Evolutionary conservation across 1,284 basidiomycete genomes (phyloP), one percentile per base, ranked within the genome.

Genomic region (Ganoderma sp.): DNA sequence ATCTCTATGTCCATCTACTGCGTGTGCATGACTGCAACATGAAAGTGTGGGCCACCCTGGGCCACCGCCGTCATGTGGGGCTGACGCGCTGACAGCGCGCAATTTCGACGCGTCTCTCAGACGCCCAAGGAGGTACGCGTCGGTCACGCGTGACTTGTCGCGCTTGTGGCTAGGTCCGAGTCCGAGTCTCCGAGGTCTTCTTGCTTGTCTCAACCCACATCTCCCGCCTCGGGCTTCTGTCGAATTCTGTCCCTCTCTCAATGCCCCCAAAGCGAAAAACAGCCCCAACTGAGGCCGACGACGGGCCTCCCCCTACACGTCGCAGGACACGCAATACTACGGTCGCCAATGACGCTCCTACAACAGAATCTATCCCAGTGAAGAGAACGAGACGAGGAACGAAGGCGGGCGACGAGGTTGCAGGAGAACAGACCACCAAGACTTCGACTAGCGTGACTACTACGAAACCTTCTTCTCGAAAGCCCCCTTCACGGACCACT

Each of bases 221-320:
- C 9, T 41, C 22, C 22, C 34, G 32, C 45, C 45, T 39, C 37
- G 37, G 22, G 6, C 41, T 45, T 56, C 12, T 2, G 8, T 17
- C 28, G 32, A 32, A 32, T 56, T 19, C 17, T 32, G 5, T 39
- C 32, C 1, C 22, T 28, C 59, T 67, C 65, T 58, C 61, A 43
- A 86, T 84, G 82, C 77, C 82, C 45, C 81, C 82, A 45, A 88
- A 88, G 80, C 86, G 87, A 71, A 88, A 86, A 73, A 80, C 82
- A 1, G 67, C 75, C 3, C 63, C 71, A 14, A 59, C 63, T 12
- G 50, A 66, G 15, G 19, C 68, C 3, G 62, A 68, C 3, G 69
- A 65, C 19, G 72, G 75, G 39, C 67, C 64, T 14, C 69, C 69
- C 0, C 61, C 71, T 4, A 67, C 70, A 2, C 73, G 73, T 17